Conservation (phyloP, 2,329 filamentous ascomycete genomes). For the Aureobasidium sp. region DNA sequence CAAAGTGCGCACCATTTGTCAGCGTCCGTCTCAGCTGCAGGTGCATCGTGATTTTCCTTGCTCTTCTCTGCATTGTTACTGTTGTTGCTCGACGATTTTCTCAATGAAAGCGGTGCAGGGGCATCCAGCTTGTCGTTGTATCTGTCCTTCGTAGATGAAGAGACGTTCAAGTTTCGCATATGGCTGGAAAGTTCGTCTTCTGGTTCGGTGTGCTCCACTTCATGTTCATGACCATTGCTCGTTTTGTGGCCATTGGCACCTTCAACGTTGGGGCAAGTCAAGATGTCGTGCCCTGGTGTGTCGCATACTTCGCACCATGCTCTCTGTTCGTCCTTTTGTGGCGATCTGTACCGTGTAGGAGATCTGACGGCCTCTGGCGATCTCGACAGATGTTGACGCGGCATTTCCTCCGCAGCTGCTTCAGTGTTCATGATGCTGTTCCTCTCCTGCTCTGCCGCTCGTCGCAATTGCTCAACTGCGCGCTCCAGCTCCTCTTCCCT, state of each 20-base stretch:
- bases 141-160: background rate
- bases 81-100: conserved; percentile 11
- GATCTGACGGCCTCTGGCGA: conserved; percentile 42
- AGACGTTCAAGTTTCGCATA: conserved; percentile 1
- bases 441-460: conserved; percentile 37
- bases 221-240: background rate
- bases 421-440: conserved; percentile 46
- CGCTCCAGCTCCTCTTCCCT: conserved; percentile 82
- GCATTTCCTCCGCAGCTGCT: conserved; percentile 37
- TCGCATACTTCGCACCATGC: background rate
- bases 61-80: background rate
- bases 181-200: background rate
- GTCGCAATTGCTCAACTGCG: conserved; percentile 40
- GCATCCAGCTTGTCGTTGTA: conserved; percentile 20
- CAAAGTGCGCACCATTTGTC: conserved; percentile 96
- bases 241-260: background rate
- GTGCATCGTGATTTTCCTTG: background rate
- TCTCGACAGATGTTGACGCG: conserved; percentile 50
- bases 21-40: conserved; percentile 48
- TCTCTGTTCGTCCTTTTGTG: background rate
- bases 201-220: background rate
- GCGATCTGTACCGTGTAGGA: conserved; percentile 24
- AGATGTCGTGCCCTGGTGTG: background rate
- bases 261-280: background rate
- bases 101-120: conserved; percentile 9